Evolutionary conservation across 2,329 filamentous ascomycete species (phyloP).

Genomic region (Xylariaceae sp.): DNA sequence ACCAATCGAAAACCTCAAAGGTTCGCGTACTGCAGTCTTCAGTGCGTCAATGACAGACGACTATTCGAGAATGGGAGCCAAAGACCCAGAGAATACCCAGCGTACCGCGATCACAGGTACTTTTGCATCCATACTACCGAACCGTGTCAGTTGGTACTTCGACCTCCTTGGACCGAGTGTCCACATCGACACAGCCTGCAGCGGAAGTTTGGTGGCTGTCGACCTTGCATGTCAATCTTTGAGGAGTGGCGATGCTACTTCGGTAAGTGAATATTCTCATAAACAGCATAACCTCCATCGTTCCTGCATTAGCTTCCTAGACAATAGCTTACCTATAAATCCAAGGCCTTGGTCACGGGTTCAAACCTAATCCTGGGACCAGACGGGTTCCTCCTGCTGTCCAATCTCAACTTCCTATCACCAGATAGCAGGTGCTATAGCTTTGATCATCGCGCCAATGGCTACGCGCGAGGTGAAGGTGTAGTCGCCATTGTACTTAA

Average conservation of each 20-base stretch:
- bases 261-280: slow-evolving; percentile 10
- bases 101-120: slow-evolving; percentile 30
- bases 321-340: no score
- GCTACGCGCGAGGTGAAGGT: slow-evolving; percentile 45
- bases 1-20: slow-evolving; percentile 22
- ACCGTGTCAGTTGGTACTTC: slow-evolving; percentile 38
- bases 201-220: slow-evolving; percentile 9
- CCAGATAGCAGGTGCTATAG: slow-evolving; percentile 29
- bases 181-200: slow-evolving; percentile 17
- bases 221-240: slow-evolving; percentile 21
- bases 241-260: slow-evolving; percentile 18
- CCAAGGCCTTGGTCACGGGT: slow-evolving; percentile 29
- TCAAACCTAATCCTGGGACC: slow-evolving; percentile 29
- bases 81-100: slow-evolving; percentile 31
- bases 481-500: slow-evolving; percentile 48
- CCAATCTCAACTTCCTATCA: slow-evolving; percentile 33
- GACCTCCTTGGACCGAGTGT: slow-evolving; percentile 28
- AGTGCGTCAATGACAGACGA: slow-evolving; percentile 35
- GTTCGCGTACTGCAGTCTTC: slow-evolving; percentile 30
- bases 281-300: neutral
- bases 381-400: slow-evolving; percentile 21
- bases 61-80: slow-evolving; percentile 26
- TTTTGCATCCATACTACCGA: slow-evolving; percentile 29
- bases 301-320: no score
- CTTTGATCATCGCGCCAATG: slow-evolving; percentile 26